Conservation (phyloP, 345 rosid species). For the Lepidium didymum region DNA sequence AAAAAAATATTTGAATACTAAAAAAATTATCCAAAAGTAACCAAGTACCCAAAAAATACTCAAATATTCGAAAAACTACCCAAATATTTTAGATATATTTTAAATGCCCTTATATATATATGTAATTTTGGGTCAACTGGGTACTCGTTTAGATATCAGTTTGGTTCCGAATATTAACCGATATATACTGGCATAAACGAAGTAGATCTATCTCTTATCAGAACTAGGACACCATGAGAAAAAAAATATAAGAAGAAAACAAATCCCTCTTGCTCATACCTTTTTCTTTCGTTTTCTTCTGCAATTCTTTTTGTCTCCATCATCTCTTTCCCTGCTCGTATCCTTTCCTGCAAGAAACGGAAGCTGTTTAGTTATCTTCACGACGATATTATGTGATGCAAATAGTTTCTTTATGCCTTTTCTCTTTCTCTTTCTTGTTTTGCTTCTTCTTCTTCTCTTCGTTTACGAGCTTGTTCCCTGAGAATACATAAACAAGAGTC, state of each 20-base stretch:
- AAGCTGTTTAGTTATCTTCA: not conserved
- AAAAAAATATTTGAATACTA: too few species aligned
- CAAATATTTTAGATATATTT: too few species aligned
- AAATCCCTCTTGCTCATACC: conserved; percentile 28
- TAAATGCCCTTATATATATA: too few species aligned
- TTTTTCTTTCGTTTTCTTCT: conserved; percentile 69
- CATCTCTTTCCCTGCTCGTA: conserved; percentile 61
- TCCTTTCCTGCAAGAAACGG: conserved; percentile 48
- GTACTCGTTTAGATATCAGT: too few species aligned
- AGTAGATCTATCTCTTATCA: too few species aligned
- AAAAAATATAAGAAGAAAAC: not conserved
- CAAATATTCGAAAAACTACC: too few species aligned
- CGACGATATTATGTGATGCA: not conserved
- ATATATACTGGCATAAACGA: too few species aligned
- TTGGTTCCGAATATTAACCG: too few species aligned
- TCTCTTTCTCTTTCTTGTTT: conserved; percentile 49
- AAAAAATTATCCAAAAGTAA: too few species aligned
- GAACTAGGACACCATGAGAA: too few species aligned
- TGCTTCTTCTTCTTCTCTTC: conserved; percentile 46
- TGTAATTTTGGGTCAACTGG: too few species aligned
- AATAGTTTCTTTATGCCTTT: conserved; percentile 38
- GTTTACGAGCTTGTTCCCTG: conserved; percentile 45
- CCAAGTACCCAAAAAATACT: too few species aligned
- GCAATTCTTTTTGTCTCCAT: conserved; percentile 46
- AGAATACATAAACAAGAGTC: not conserved